These are phyloP conservation scores for Aureobasidium sp. DNA, from an alignment of 2,329 filamentous ascomycete species.

Conservation along the genomic window DNA sequence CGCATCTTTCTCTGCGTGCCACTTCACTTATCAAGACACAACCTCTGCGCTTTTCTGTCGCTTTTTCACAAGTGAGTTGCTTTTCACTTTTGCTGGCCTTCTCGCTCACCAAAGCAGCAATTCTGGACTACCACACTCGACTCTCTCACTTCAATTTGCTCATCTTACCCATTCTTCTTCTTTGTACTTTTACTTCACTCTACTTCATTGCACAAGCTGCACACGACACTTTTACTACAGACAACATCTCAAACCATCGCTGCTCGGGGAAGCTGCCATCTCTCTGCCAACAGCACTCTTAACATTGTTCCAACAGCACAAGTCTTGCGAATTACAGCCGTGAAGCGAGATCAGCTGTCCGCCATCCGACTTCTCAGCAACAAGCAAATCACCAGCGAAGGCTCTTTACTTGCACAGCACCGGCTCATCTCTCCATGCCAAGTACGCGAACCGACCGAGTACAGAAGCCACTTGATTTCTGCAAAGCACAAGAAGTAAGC, in stretches of 20 bases:
- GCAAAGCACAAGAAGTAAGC: background rate
- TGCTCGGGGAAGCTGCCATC: background rate
- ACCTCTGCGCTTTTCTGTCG: background rate
- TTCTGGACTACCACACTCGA: background rate
- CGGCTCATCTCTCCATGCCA: conserved; percentile 2
- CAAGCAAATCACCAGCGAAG: conserved; percentile 3
- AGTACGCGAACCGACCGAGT: conserved; percentile 4
- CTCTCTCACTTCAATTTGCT: background rate
- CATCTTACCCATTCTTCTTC: background rate
- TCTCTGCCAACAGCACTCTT: background rate
- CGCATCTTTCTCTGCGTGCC: background rate
- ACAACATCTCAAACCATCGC: background rate
- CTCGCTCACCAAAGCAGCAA: background rate
- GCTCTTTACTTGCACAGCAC: background rate
- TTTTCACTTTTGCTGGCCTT: no score
- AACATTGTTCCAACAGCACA: background rate
- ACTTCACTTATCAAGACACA: background rate
- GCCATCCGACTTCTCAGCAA: background rate
- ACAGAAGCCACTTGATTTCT: background rate
- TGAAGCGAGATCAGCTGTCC: conserved; percentile 7
- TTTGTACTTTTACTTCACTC: background rate
- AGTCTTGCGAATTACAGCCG: conserved; percentile 7
- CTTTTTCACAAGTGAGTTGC: background rate
- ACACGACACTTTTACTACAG: background rate
- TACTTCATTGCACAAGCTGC: background rate